Evolutionary conservation across 768 basidiomycete genomes (phyloP), one percentile per base, ranked within the genome.

Genomic region (Mycena olivaceomarginata): DNA sequence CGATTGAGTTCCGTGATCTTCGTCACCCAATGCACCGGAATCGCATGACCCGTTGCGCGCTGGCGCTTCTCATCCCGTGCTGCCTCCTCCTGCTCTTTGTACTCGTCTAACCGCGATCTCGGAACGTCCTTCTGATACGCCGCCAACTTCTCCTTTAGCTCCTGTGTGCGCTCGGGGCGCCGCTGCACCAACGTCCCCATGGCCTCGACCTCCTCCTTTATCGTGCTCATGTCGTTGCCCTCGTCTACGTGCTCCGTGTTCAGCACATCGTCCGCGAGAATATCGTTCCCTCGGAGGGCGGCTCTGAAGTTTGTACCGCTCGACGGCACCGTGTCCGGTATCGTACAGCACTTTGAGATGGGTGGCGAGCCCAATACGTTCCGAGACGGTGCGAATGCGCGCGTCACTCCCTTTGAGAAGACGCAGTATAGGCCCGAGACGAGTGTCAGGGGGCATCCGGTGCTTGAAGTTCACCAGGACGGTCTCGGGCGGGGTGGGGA

Each of bases 21-120:
- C 0, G 71, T 77, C 11, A 77, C 76, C 76, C 76, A 77, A 39
- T 71, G 75, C 18, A 77, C 70, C 25, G 51, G 39, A 2, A 76
- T 16, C 10, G 18, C 25, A 2, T 31, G 31, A 16, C 4, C 59
- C 6, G 6, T 12, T 12, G 2, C 5, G 3, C 51, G n/a, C 1
- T 45, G 41, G 40, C 62, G 46, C 4, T 53, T 51, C 71, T 15
- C 39, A 7, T 43, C 51, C 4, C 2, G 31, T 0, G 31, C 31
- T 3, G 4, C 2, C 57, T 59, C 53, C 15, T 11, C 9, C 20
- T 18, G 53, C 16, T 18, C 51, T 53, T n/a, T 53, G 20, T 8
- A 31, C 51, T 45, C 43, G 1, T 53, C 51, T 1, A 51, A 18
- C n/a, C 2, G 18, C 18, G 20, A 31, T 53, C 51, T n/a, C 51